Evolutionary conservation across 2,329 filamentous ascomycete species (phyloP), one percentile per base, ranked within the genome.

Genomic region (Diaporthe longicolla): DNA sequence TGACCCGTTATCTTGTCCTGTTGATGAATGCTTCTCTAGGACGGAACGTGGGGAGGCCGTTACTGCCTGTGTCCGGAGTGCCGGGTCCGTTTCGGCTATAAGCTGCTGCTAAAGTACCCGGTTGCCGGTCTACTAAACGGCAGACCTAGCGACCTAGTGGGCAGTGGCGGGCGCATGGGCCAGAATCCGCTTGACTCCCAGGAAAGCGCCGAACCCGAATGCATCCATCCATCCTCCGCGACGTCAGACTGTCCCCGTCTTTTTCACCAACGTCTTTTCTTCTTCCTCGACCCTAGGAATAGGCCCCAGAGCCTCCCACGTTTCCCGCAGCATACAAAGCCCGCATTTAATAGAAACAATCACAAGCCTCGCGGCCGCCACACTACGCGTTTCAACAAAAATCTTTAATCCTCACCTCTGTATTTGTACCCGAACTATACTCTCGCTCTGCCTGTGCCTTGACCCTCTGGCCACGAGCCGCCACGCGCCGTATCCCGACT

Each of bases 191-290:
- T 40, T 48, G 63, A 66, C 63, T 54, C 24, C 21, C 21, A 52
- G 45, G 29, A 66, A 66, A 26, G 43, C 21, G 61, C 63, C 63
- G 63, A 66, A 52, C 13, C 48, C 48, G 63, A 68, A 68, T 40
- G 48, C 63, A 68, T 54, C 48, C 37, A 40, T 48, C 63, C 48
- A 26, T 68, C 63, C 32, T 52, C 63, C 21, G 29, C 63, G 63
- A 68, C 63, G 63, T 68, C 63, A 68, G 63, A 54, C 48, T 68
- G 2, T 35, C 43, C n/a, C 32, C 48, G 63, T 54, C 63, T 66
- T 66, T 66, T 52, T 66, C 43, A 52, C 13, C 26, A 37, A n/a
- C 61, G 61, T 37, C 43, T 50, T 37, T 66, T 66, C 48, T 68
- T 68, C 48, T 26, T 40, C 63, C 29, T 54, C 45, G 29, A 5